Evolutionary conservation across 1,284 basidiomycete genomes (phyloP), one percentile per base, ranked within the genome.

Genomic region (Cystobasidium sp.): DNA sequence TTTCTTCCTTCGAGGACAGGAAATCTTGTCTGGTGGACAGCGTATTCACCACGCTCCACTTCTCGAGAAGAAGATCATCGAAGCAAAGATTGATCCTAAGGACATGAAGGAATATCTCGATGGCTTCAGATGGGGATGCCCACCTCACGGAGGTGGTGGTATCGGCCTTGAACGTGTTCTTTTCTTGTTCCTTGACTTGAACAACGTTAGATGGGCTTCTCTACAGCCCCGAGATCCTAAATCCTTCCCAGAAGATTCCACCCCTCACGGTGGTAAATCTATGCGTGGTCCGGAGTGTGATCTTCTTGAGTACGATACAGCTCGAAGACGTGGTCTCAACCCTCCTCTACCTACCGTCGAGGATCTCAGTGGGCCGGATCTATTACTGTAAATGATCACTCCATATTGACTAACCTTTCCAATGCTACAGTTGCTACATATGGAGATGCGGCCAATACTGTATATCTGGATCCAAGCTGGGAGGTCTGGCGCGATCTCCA

Each of bases 1-100:
- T 85, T 98, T 99, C 84, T 98, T 99, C 88, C 97, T 99, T 93
- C 89, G 96, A 47, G 96, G 96, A 14, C 94, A 99, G 84, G 96
- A 99, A 84, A 97, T 99, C 80, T 86, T 99, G 41, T 97, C 94
- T 3, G 96, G 96, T n/a, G 96, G 96, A 22, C 96, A 99, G 83
- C 75, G 88, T 92, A 76, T 80, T 12, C 97, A 99, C 84, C 94
- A 98, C 80, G 88, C 96, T 5, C 84, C 85, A 14, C 85, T 96
- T 76, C 88, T 99, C 75, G 87, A 87, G 59, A 70, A 78, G 69
- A 74, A 77, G 66, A 80, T 80, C 69, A 72, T 69, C 47, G 59
- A 56, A 41, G 77, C 71, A 55, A 78, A 78, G 12, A 80, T 80
- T 68, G 77, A 80, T 70, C 78, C 77, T 47, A 75, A 79, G 3